Base-by-base conservation (phyloP, 2,329 filamentous ascomycete genomes). In the Hymenoscyphus infarciens region DNA sequence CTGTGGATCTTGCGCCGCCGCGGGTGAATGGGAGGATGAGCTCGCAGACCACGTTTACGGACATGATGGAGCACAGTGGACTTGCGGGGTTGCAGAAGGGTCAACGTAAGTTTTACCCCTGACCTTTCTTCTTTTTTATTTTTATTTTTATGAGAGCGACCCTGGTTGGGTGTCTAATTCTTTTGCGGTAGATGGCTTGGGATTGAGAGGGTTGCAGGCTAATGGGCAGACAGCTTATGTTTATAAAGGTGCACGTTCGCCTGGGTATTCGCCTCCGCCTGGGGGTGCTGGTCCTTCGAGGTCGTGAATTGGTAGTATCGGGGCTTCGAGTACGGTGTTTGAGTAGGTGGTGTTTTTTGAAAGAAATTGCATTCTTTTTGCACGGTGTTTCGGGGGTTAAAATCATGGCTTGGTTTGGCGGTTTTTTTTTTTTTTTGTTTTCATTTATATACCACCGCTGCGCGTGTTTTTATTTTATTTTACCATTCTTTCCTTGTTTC, bases 41-140 rank as follows among this genome's bases (percentile, higher is more conserved):
- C 56, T 64, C 66, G 29, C 68, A 69, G 58, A 74, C 83, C 0
- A 82, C 80, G 0, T 83, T 85, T 65, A 79, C 80, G n/a, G 79
- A 80, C 66, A 76, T 85, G 70, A 81, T 85, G 78, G 76, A 81
- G 61, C 74, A 78, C 64, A 80, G 25, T 76, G 78, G 16, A 72
- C 55, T 77, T 73, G 61, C 74, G 72, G 63, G 80, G 10, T 61
- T 74, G 49, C 65, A 66, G 55, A 74, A 73, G 53, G 70, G 70
- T 55, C 70, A 73, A 57, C 71, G 72, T 73, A 59, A 67, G 72
- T 22, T 35, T n/a, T 35, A 22, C 35, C n/a, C 35, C n/a, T n/a
- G n/a, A n/a, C n/a, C n/a, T n/a, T n/a, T n/a, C n/a, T n/a, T n/a
- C n/a, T n/a, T n/a, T n/a, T n/a, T n/a, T n/a, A n/a, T n/a, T 39